These are phyloP conservation scores for Lentinus polychrous DNA, from an alignment of 1,284 basidiomycete species.

Conservation along the genomic window DNA sequence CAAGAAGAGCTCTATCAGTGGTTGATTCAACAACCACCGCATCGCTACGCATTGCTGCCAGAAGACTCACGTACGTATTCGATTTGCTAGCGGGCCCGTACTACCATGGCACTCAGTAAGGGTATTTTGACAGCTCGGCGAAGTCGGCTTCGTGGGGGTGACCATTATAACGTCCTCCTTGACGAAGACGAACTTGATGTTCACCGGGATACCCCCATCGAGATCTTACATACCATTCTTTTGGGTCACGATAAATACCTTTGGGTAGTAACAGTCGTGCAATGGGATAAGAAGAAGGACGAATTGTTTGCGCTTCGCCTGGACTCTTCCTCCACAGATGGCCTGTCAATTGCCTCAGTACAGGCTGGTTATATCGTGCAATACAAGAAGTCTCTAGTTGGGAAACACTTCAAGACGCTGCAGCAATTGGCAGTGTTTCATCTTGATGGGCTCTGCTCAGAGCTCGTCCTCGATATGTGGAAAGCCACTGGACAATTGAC, in stretches of 20 bases:
- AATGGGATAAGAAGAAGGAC: constrained; percentile 18
- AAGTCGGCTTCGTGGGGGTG: constrained; percentile 14
- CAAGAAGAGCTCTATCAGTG: constrained; percentile 21
- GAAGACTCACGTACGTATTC: constrained; percentile 12
- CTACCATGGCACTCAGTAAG: neutral
- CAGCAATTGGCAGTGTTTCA: constrained; percentile 16
- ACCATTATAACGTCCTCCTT: constrained; percentile 21
- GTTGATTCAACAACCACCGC: constrained; percentile 20
- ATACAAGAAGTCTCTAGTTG: constrained; percentile 32
- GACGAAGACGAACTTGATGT: constrained; percentile 19
- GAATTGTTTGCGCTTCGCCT: constrained; percentile 23
- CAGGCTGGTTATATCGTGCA: constrained; percentile 29
- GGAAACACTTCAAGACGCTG: constrained; percentile 34
- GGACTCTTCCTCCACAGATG: constrained; percentile 21
- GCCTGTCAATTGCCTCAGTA: constrained; percentile 24
- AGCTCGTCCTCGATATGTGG: constrained; percentile 11
- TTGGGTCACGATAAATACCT: constrained; percentile 34
- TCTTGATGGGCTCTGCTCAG: neutral
- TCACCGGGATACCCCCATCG: constrained; percentile 29
- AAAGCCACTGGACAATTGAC: constrained; percentile 27
- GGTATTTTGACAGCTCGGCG: neutral
- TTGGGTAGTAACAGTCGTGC: constrained; percentile 24
- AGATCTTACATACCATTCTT: constrained; percentile 29
- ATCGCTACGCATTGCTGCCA: constrained; percentile 11
- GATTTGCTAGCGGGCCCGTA: neutral